Percentiles rank a stretch among this genome's conserved stretches.
These are phyloP conservation scores for Plasmodium knowlesi DNA, from an alignment of 169 alveolate genomes.

Conservation along the genomic window DNA sequence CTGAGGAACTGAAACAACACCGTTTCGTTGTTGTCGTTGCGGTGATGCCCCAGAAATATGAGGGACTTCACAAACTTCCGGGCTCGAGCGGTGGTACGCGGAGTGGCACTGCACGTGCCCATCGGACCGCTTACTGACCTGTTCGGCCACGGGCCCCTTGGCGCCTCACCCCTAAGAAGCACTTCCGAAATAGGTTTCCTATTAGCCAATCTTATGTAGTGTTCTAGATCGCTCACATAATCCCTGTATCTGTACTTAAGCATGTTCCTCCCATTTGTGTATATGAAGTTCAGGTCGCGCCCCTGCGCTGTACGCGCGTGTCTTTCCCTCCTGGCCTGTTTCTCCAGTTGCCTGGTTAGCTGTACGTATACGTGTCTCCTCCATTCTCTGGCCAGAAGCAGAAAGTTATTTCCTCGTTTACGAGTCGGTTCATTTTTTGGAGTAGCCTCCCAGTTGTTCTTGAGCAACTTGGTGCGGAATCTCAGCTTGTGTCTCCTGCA, in stretches of 20 bases:
- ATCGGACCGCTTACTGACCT: not conserved
- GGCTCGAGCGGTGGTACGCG: not conserved
- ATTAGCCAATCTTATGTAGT: not conserved
- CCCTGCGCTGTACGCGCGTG: not conserved
- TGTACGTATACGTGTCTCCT: conserved; percentile 28
- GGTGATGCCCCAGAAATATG: conserved; percentile 45
- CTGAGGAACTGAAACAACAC: conserved; percentile 40
- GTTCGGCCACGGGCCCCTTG: not conserved
- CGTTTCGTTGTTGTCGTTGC: conserved; percentile 65
- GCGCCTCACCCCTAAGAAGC: not conserved
- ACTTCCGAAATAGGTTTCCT: conserved; percentile 4
- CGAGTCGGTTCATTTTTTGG: not conserved
- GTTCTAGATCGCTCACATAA: conserved; percentile 7
- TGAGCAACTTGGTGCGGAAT: conserved; percentile 12
- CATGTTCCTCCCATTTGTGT: not conserved
- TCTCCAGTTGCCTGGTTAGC: not conserved
- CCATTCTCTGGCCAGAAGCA: conserved; percentile 40
- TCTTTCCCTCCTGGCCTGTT: not conserved
- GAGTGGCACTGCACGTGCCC: too few species aligned
- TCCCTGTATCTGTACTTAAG: conserved; percentile 1
- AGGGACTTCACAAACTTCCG: not conserved
- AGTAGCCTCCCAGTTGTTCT: not conserved
- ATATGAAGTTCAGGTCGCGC: not conserved
- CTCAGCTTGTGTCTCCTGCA: conserved; percentile 17
- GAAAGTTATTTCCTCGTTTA: conserved; percentile 17